Evolutionary conservation across 768 basidiomycete genomes (phyloP).

Genomic region (Termitomyces titanicus): DNA sequence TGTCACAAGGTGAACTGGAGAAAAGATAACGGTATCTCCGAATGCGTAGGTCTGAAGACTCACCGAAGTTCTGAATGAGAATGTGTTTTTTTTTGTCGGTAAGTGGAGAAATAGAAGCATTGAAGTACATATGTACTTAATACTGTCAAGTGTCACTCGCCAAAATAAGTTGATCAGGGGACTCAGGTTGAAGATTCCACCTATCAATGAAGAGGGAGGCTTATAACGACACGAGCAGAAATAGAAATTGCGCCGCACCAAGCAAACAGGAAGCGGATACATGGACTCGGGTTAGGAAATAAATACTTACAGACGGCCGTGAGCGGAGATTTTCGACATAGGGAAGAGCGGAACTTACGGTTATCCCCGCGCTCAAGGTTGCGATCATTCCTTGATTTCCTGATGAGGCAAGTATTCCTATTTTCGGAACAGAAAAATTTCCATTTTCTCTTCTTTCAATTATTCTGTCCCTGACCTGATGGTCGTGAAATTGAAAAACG

Average conservation of each 20-base stretch:
- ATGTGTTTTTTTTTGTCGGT: too few relatives aligned
- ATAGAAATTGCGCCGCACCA: neutral
- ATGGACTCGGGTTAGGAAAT: neutral
- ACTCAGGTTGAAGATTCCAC: neutral
- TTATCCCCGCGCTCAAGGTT: too few relatives aligned
- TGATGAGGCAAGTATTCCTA: neutral
- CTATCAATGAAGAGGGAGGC: neutral
- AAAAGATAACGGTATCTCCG: too few relatives aligned
- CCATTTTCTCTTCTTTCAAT: neutral
- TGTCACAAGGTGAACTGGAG: too few relatives aligned
- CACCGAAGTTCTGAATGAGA: too few relatives aligned
- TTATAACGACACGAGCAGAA: neutral
- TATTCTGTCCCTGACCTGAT: neutral
- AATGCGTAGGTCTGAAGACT: too few relatives aligned
- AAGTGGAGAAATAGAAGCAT: too few relatives aligned
- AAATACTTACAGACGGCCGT: neutral
- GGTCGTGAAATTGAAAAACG: neutral
- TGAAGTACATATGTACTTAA: too few relatives aligned
- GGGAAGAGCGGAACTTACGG: too few relatives aligned
- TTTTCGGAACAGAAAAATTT: neutral
- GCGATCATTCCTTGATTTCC: constrained; percentile 3
- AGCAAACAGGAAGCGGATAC: neutral
- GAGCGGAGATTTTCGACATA: neutral
- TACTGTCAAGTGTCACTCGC: neutral
- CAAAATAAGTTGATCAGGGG: neutral